These are phyloP conservation scores for Chaetomium olivaceum DNA, from an alignment of 2,329 filamentous ascomycete genomes.

Conservation along the genomic window DNA sequence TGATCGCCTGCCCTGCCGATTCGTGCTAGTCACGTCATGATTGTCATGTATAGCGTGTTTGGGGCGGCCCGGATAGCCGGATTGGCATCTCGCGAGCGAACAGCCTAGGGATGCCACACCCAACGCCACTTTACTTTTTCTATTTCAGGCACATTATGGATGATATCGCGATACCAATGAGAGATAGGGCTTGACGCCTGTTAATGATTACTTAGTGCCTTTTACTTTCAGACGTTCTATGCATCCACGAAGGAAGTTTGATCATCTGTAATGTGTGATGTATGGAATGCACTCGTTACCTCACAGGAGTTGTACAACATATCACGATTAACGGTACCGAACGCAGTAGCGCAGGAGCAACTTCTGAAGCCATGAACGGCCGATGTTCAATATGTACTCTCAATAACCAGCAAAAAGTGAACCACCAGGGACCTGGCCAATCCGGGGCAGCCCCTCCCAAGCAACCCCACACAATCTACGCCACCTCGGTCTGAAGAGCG, in stretches of 20 bases:
- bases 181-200: constrained; percentile 15
- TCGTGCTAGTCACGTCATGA: constrained; percentile 26
- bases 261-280: neutral
- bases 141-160: constrained; percentile 11
- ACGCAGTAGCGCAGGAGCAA: neutral
- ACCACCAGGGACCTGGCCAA: neutral
- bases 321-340: neutral
- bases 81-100: neutral
- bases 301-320: too few species aligned
- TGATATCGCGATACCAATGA: constrained; percentile 21
- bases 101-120: neutral
- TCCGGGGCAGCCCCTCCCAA: neutral
- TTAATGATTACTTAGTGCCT: constrained; percentile 11
- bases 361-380: neutral
- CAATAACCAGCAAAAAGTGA: neutral
- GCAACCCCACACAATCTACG: neutral
- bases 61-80: neutral
- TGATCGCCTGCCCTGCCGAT: constrained; percentile 31
- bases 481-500: constrained; percentile 20
- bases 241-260: neutral
- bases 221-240: neutral
- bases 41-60: constrained; percentile 1
- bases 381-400: neutral
- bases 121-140: neutral
- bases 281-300: neutral